Base-by-base conservation (phyloP, 2,329 filamentous ascomycete species). In the Dothidotthia symphoricarpi region DNA sequence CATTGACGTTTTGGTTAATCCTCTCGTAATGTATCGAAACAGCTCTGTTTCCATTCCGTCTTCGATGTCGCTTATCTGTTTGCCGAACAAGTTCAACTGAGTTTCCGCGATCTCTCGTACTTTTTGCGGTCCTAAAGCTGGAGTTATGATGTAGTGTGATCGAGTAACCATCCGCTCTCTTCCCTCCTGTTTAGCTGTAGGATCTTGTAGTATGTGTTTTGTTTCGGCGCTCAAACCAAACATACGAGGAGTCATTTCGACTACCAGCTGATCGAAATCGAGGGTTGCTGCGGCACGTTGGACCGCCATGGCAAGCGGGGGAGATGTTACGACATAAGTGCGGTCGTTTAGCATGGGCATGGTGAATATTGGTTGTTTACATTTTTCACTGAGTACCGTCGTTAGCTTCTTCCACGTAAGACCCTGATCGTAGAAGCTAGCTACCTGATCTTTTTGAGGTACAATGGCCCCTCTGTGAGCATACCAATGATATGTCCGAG, bases 401-500 rank as follows among this genome's bases (percentile, higher is more conserved):
- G 28, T 37, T 16, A 40, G 22, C 33, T 30, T 16, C n/a, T 2
- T 3, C 6, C 16, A 15, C 19, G n/a, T 5, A 7, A 12, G 8
- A n/a, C 12, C 3, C 7, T 10, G 11, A 11, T 8, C 19, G 24
- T 19, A 22, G 24, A n/a, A 10, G 56, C 17, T 48, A 10, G 56
- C 17, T 48, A 74, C 70, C 68, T 65, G 8, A 75, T 29, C 16
- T 55, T 63, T 13, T 53, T 45, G 34, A 66, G 57, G 37, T 73
- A 74, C 5, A 43, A 16, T 15, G 53, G 41, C 0, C 62, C 62
- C n/a, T 53, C 34, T 14, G 36, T 41, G n/a, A 73, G 44, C 47
- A 75, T 59, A 7, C 69, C 68, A 17, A 76, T 51, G 14, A 75
- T 59, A 44, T 76, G 74, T 2, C 74, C 74, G 27, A 76, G 45